phyloP scores from a whole-genome alignment of 2,329 filamentous ascomycete genomes.

The Boeremia exigua region DNA sequence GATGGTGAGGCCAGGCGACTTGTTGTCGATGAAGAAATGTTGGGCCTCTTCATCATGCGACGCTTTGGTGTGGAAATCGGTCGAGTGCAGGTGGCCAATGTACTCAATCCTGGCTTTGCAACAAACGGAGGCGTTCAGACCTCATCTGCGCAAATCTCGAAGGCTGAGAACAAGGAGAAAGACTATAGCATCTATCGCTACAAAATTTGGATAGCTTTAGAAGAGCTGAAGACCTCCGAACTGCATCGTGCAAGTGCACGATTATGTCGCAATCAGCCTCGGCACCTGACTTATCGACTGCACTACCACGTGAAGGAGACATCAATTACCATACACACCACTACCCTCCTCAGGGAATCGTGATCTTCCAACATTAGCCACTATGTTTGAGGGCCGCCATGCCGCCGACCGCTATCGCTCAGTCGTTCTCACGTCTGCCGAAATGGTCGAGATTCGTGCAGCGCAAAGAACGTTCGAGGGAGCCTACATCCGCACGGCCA shows the following conservation, averaged over 20 bases:
- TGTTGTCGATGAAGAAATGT: not conserved
- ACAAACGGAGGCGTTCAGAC: no score
- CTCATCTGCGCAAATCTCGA: no score
- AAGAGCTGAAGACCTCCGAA: no score
- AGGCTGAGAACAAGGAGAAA: no score
- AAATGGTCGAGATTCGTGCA: slow-evolving; percentile 92
- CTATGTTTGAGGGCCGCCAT: slow-evolving; percentile 56
- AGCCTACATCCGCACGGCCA: slow-evolving; percentile 91
- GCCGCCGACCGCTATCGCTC: slow-evolving; percentile 79
- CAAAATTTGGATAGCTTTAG: no score
- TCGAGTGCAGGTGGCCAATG: no score
- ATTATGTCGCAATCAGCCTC: slow-evolving; percentile 9
- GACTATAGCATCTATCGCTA: no score
- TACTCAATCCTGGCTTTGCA: no score
- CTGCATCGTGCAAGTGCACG: not conserved
- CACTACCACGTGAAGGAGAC: not conserved
- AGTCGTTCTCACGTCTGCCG: slow-evolving; percentile 78
- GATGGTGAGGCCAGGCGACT: not conserved
- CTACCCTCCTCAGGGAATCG: not conserved
- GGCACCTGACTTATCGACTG: slow-evolving; percentile 11
- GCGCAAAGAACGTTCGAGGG: slow-evolving; percentile 97
- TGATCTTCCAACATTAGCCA: not conserved
- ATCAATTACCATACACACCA: not conserved
- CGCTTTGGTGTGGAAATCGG: no score
- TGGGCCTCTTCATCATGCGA: no score